Base-by-base conservation (phyloP, 2,329 filamentous ascomycete species). In the Pyrenophora teres region DNA sequence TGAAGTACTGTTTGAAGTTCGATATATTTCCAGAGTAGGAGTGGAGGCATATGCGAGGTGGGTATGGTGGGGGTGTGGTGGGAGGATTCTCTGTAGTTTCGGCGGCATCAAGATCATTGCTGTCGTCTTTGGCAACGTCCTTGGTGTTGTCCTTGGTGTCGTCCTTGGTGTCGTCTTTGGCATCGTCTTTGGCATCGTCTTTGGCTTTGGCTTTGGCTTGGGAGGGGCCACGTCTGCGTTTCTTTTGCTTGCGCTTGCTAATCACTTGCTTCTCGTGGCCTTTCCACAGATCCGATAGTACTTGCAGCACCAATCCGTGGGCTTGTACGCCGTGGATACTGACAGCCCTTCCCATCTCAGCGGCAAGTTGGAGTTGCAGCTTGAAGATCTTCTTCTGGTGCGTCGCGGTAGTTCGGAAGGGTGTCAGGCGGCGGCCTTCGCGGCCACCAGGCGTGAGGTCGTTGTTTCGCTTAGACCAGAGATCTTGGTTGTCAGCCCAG, bases 31-130 rank as follows among this genome's bases (percentile, higher is more conserved):
- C 93, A 40, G 89, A 95, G 74, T 92, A 99, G 0, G 92, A 97
- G 74, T 99, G 94, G 52, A 99, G 83, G 68, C 94, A 99, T 69
- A 97, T 87, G 7, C 92, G 80, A 0, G 92, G 92, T 3, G 94
- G 92, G 62, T 88, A 97, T 0, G 89, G 87, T 53, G 19, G 35
- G 1, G n/a, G 9, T 81, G 85, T 1, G 78, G 45, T n/a, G 33
- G 23, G 4, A 30, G 35, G 19, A 5, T 21, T 44, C 64, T 49
- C 8, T 21, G 19, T 21, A 21, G 19, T 21, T 21, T 21, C 5
- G 19, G 19, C 19, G 3, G 19, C 5, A 5, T 21, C 5, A 21
- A 1, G 19, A 5, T 21, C 19, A 5, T 21, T 21, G 19, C 1
- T 21, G 19, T 21, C 19, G 19, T 21, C 19, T 5, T 21, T 21